phyloP scores from a whole-genome alignment of 1,284 basidiomycete genomes.

The Leccinum pallidistipes region DNA sequence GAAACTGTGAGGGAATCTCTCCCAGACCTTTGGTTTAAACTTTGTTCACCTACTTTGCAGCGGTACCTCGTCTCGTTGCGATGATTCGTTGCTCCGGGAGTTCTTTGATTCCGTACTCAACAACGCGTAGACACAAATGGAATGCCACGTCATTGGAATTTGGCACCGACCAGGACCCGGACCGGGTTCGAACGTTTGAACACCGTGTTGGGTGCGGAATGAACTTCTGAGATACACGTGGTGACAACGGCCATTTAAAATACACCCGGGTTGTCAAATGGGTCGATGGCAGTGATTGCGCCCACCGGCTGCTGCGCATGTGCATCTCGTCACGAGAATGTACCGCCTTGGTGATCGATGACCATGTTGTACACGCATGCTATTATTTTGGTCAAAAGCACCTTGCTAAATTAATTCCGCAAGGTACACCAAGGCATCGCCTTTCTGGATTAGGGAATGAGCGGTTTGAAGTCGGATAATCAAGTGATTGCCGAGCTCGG shows the following conservation, averaged over 20 bases:
- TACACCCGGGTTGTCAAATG: neutral
- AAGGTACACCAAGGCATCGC: conserved; percentile 27
- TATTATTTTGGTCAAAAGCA: conserved; percentile 21
- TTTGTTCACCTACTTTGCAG: conserved; percentile 21
- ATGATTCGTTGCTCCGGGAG: conserved; percentile 15
- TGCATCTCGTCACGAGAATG: conserved; percentile 22
- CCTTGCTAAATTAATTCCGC: conserved; percentile 26
- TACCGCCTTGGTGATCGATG: conserved; percentile 21
- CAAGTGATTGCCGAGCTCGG: conserved; percentile 39
- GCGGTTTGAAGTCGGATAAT: conserved; percentile 38
- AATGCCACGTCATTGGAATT: neutral
- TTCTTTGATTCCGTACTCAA: neutral
- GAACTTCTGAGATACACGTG: neutral
- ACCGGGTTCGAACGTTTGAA: neutral
- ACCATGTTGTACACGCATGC: conserved; percentile 23
- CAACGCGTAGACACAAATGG: conserved; percentile 1
- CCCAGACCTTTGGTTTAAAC: conserved; percentile 4
- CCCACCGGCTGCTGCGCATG: neutral
- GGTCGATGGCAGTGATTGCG: neutral
- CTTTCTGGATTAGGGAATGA: conserved; percentile 32
- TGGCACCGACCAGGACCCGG: neutral
- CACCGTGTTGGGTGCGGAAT: neutral
- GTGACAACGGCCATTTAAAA: conserved; percentile 5
- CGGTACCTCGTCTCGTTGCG: conserved; percentile 30
- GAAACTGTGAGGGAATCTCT: conserved; percentile 53